A percentile compares a stretch with the other conserved stretches of the same genome.
phyloP scores from a whole-genome alignment of 2,329 filamentous ascomycete species.

The Sclerotinia spermophila region DNA sequence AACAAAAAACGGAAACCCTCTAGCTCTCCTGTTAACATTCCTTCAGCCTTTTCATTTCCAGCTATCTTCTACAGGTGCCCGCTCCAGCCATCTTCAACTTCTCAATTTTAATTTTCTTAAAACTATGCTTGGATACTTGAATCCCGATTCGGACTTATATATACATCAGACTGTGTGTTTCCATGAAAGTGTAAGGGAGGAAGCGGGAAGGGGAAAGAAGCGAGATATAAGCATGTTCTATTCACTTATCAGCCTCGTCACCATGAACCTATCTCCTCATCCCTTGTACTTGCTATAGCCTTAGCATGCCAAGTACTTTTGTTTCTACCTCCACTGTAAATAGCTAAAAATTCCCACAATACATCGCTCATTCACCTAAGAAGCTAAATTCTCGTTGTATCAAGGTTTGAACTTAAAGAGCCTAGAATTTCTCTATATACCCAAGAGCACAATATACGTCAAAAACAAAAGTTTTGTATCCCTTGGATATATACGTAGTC shows the following conservation, averaged over 20 bases:
- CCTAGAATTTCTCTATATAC: not conserved
- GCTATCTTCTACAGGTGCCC: not conserved
- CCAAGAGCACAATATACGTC: not conserved
- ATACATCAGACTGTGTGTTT: not conserved
- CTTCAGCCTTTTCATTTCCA: too few species aligned
- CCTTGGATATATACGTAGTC: not conserved
- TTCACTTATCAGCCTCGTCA: not conserved
- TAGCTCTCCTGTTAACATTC: too few species aligned
- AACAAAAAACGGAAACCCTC: too few species aligned
- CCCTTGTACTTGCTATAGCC: not conserved
- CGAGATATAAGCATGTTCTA: not conserved
- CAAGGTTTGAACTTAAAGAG: not conserved
- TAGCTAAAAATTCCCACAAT: not conserved
- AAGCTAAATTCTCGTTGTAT: not conserved
- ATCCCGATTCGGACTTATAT: not conserved
- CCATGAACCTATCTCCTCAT: not conserved
- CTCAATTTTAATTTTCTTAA: too few species aligned
- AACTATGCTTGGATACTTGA: too few species aligned
- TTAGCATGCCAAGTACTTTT: not conserved
- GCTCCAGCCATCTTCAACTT: not conserved
- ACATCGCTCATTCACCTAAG: not conserved
- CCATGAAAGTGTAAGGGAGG: not conserved
- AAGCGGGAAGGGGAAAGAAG: not conserved
- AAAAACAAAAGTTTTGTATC: not conserved
- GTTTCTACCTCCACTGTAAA: not conserved